Evolutionary conservation across 108 stramenopile species (phyloP).

Genomic region (Pseudonitzschia multiseries): DNA sequence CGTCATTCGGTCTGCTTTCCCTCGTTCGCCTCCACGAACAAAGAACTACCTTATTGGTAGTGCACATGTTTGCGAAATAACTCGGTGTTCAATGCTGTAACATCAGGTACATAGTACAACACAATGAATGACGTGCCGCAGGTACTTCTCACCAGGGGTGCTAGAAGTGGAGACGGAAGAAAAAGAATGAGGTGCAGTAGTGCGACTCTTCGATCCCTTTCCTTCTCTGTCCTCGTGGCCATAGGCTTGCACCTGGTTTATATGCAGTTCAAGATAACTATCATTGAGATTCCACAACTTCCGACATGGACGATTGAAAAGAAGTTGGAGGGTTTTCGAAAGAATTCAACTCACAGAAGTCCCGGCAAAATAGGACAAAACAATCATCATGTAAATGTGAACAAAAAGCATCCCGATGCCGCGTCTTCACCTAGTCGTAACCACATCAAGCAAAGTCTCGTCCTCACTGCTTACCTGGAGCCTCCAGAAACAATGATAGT

Average conservation of each 20-base stretch:
- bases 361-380: neutral
- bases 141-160: neutral
- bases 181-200: neutral
- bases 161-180: neutral
- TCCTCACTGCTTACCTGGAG: constrained; percentile 36
- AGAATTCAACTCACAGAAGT: neutral
- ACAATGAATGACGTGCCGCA: neutral
- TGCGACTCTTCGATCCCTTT: neutral
- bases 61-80: neutral
- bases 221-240: neutral
- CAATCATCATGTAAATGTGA: neutral
- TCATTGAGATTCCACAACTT: neutral
- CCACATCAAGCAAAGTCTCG: neutral
- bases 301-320: neutral
- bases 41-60: too few species aligned
- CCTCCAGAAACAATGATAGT: constrained; percentile 14
- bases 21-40: too few species aligned
- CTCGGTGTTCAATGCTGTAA: neutral
- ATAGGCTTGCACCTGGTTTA: neutral
- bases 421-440: neutral
- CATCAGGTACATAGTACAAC: too few species aligned
- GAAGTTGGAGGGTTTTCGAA: neutral
- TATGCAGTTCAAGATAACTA: neutral
- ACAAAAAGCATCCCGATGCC: neutral
- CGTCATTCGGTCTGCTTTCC: too few species aligned